Evolutionary conservation across 1,284 basidiomycete species (phyloP), one percentile per base, ranked within the genome.

Genomic region (Ustilago crameri): DNA sequence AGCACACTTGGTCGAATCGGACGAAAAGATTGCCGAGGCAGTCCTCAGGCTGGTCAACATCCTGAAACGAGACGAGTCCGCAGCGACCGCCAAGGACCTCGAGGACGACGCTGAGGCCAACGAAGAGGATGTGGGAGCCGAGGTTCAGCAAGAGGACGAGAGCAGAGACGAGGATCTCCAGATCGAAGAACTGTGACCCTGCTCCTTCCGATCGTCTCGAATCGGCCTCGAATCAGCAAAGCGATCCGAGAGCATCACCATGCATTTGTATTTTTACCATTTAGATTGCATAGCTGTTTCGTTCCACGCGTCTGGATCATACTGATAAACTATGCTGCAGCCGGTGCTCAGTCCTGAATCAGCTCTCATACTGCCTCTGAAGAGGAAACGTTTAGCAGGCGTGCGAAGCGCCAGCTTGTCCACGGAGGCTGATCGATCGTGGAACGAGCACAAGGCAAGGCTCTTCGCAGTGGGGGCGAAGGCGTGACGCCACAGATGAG

Each of bases 1-100:
- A 22, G 86, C 91, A 10, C 95, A 98, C 82, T 87, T 91, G 74
- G 87, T 87, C 14, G 95, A 98, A 85, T 86, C 85, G 3, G 90
- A 90, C 20, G 91, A 93, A 47, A 90, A 90, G 65, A 81, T 83
- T 32, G 64, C 76, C n/a, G 81, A 83, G 54, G 65, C 80, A 8
- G 77, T 83, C 18, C 60, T 80, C 5, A 68, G 81, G 5, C 57
- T 83, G 20, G 81, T 83, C 59, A 82, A 83, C 67, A 65, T 83
- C 20, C 69, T 83, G 40, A 74, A 82, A 58, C 56, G 81, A 12
- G 80, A 83, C 43, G 81, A 83, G 54, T 76, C 77, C 9, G 70
- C 72, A 3, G 55, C 70, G 7, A 75, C 75, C 17, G 62, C 67
- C 18, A 66, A 75, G 35, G 74, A 78, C 5, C 60, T 65, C 14